Base-by-base conservation (phyloP, 441 rosid species). In the Populus hybrid region DNA sequence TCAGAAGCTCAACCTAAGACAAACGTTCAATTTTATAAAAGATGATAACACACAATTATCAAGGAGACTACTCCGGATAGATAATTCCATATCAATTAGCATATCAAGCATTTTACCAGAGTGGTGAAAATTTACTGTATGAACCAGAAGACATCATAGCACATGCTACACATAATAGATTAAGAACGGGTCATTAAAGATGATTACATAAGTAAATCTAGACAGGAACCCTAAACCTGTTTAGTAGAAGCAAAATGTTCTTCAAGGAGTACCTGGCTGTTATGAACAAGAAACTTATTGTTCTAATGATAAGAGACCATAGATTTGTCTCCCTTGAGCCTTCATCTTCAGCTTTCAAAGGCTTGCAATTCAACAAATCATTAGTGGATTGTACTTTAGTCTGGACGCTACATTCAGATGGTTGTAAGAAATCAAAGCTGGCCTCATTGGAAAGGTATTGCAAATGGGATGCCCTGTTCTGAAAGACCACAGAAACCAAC, bases 271-370 rank as follows among this genome's bases (percentile, higher is more conserved):
- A 93, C 98, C 97, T 92, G 82, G 90, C 86, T 80, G 87, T 80
- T 53, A 91, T 75, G 90, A 90, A 90, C 81, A 94, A 90, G 84
- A 87, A 91, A 87, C 99, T 89, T 46, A 82, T 78, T 70, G 87
- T 85, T 81, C 94, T 85, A 76, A 95, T 90, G 59, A 92, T 70
- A 73, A 91, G 87, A 69, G 89, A 74, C 97, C 99, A 95, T 35
- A 91, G 78, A 74, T 85, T 80, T 67, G 65, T 72, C 67, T 77
- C 88, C 67, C 70, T 57, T 0, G 75, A 76, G 74, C 76, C 66
- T 71, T 78, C 84, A 77, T 79, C 68, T 70, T 81, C 86, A 69
- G 70, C 71, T 77, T 88, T 74, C 74, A 81, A 77, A 64, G 46
- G 71, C 78, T 67, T 32, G 69, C 46, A 69, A 75, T 80, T 79